Evolutionary conservation across 495 filamentous ascomycete species (phyloP), one percentile per base, ranked within the genome.

Genomic region (Aspergillus asperescens): DNA sequence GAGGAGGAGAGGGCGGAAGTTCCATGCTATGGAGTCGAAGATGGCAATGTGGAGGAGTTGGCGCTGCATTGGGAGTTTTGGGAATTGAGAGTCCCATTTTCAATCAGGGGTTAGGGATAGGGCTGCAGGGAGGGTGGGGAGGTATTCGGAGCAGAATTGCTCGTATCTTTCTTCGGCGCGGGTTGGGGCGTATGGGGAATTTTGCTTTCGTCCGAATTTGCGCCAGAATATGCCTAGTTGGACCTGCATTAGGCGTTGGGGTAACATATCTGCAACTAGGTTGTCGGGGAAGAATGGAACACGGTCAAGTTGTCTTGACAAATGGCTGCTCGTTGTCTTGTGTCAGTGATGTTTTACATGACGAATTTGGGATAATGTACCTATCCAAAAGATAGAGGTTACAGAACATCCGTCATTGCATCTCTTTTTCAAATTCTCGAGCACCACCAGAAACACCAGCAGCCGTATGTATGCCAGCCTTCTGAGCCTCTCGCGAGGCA

Each of bases 381-480:
- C 59, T 62, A 23, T 66, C 63, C 52, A 50, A 59, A 8, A 66
- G 46, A 38, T 64, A 66, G 15, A 68, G 61, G 35, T 51, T 66
- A 50, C 63, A 68, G 16, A 62, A 57, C 16, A 48, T 57, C 29
- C 61, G 48, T 4, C 56, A 51, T 18, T 50, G 18, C 52, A 64
- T 61, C 38, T 64, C 63, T 10, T 48, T 57, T 18, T 64, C 61
- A 0, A 65, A 15, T 10, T 54, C 55, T 29, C 41, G 35, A 15
- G 29, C 53, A 5, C 35, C 43, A 9, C 16, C 19, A 19, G 24
- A 19, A 5, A 38, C 13, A n/a, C 34, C 20, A n/a, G 18, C 38
- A 40, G 19, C 18, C 4, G 20, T 16, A 16, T 23, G 38, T n/a
- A 40, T 20, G 19, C 38, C 38, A 4, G 38, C 38, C 22, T 40